Base-by-base conservation (phyloP, 345 rosid species). In the Cardamine occulta region DNA sequence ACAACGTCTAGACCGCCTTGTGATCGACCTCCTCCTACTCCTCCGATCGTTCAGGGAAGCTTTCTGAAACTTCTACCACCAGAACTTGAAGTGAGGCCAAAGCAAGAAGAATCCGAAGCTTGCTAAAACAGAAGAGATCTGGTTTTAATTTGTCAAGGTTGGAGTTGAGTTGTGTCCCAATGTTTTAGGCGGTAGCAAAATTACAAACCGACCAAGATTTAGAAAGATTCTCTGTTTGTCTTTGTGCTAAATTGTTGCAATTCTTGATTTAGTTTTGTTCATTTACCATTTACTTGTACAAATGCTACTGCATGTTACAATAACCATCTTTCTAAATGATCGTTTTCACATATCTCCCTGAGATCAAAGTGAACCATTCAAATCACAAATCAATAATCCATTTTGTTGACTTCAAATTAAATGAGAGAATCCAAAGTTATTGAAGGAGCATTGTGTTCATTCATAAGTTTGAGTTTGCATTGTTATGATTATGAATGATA, bases 51-150 rank as follows among this genome's bases (percentile, higher is more conserved):
- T 75, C 89, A 80, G 65, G 92, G 97, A 74, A 88, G 92, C 82
- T 88, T 88, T 70, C 64, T 85, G 60, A 87, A 82, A 63, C 86
- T 84, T 56, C 77, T 85, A 79, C 91, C 93, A 67, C 81, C 83
- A 51, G 82, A 85, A 58, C 82, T 86, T 42, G 85, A 88, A 81
- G 80, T 73, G 29, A 58, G 81, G 63, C 73, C 77, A 62, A 85
- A 81, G 59, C 80, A 66, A 57, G 76, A 71, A 49, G 79, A 74
- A 44, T 40, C 63, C 1, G 81, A 78, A 72, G 54, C 80, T 57
- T 70, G 66, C 75, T 76, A 63, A 70, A 62, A 19, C 29, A 54
- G 4, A 12, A 15, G 42, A 26, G 17, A 32, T n/a, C n/a, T n/a
- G 7, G 49, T 44, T 67, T 37, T 37, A 5, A n/a, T 48, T 61